A percentile compares a stretch with the other conserved stretches of the same genome.
phyloP scores from a whole-genome alignment of 805 yeast genomes.

The Dipodascus albidus region DNA sequence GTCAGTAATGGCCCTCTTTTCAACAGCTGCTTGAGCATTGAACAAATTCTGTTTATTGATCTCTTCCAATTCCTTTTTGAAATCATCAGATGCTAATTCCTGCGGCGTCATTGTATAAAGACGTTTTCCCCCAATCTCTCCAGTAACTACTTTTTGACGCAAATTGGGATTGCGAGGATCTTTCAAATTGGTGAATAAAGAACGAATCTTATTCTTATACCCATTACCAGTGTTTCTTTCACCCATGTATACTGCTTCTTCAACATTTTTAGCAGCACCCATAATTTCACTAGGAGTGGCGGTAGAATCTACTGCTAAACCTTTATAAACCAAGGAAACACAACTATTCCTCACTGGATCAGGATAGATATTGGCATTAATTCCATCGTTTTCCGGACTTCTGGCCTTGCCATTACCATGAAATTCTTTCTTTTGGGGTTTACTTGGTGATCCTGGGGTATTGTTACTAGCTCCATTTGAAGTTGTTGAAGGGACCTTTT shows the following conservation, averaged over 20 bases:
- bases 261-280: slow-evolving; percentile 57
- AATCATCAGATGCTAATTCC: slow-evolving; percentile 89
- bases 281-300: slow-evolving; percentile 50
- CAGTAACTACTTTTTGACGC: slow-evolving; percentile 52
- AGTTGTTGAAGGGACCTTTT: slow-evolving; percentile 11
- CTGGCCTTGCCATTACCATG: slow-evolving; percentile 45
- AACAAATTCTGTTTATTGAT: slow-evolving; percentile 81
- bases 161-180: slow-evolving; percentile 84
- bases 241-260: slow-evolving; percentile 51
- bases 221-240: slow-evolving; percentile 41
- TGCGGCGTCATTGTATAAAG: slow-evolving; percentile 79
- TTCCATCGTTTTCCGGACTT: slow-evolving; percentile 71
- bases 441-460: slow-evolving; percentile 9
- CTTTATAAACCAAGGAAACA: slow-evolving; percentile 74
- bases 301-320: slow-evolving; percentile 71
- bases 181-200: slow-evolving; percentile 76
- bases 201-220: slow-evolving; percentile 63
- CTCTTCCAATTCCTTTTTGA: slow-evolving; percentile 75
- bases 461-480: slow-evolving; percentile 5
- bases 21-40: slow-evolving; percentile 96
- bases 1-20: slow-evolving; percentile 91
- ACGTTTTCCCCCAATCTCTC: slow-evolving; percentile 53
- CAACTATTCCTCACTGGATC: slow-evolving; percentile 78
- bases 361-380: slow-evolving; percentile 55
- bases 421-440: slow-evolving; percentile 26